Base-by-base conservation (phyloP, 768 basidiomycete species). In the Lentinula raphanica region DNA sequence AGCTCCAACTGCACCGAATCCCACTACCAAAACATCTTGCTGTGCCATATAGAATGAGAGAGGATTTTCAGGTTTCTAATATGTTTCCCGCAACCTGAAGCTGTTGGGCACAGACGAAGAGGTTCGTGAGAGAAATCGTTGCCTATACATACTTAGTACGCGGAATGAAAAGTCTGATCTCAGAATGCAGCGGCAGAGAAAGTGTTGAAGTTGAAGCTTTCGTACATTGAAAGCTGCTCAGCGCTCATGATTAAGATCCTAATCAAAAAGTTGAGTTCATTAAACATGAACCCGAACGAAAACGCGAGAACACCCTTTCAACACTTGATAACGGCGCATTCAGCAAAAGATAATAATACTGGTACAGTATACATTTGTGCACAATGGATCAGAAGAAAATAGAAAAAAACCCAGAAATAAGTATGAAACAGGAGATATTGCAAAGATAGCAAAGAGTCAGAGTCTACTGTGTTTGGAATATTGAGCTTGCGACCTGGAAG, bases 401-500 rank as follows among this genome's bases (percentile, higher is more conserved):
- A 68, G 65, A 62, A 65, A 73, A 78, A 78, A 77, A 80, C 84
- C 80, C 79, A 78, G 79, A 80, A 78, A 80, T 57, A 49, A 51
- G 50, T 51, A 51, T 51, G 45, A 56, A 46, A 80, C 69, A 79
- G 76, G 75, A 81, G 77, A 85, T 76, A 87, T 87, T 85, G 81
- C 79, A 76, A 75, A 89, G 86, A 90, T 89, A 88, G 86, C 86
- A 77, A 79, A 77, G 78, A 75, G 73, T 76, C 78, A 74, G 87
- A 86, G 89, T 90, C 71, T 81, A 75, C 73, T 82, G 21, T 44
- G 42, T 44, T 44, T 44, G 83, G 76, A 88, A 90, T 74, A 90
- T 84, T 67, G 86, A 85, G 75, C 82, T 80, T 68, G 87, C 87
- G 61, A 90, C 87, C 89, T 91, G 70, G 35, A 53, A 59, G 56